A percentile compares a stretch with the other conserved stretches of the same genome.
Evolutionary conservation across 768 basidiomycete genomes (phyloP).

Genomic region (Boletus tylopilopsis): DNA sequence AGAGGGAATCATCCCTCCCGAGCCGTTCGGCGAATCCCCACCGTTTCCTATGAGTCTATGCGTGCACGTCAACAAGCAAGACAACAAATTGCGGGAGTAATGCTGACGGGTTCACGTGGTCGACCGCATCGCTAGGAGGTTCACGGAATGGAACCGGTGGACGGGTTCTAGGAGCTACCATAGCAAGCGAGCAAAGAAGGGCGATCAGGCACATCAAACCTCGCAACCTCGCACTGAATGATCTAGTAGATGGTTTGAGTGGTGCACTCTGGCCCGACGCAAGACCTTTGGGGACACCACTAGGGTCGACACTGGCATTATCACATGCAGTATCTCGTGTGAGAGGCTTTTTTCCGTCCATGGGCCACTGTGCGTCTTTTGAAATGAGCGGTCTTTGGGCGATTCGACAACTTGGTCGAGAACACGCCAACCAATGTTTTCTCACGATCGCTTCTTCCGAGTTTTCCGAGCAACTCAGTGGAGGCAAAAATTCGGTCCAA

Average conservation of each 20-base stretch:
- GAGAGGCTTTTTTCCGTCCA: too few relatives aligned
- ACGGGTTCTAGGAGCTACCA: constrained; percentile 10
- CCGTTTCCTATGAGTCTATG: constrained; percentile 67
- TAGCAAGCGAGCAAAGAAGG: constrained; percentile 8
- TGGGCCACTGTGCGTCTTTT: too few relatives aligned
- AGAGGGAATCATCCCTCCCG: constrained; percentile 77
- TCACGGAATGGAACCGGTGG: constrained; percentile 16
- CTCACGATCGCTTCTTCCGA: too few relatives aligned
- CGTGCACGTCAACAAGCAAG: background rate
- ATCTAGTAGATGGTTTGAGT: too few relatives aligned
- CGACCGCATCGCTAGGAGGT: constrained; percentile 38
- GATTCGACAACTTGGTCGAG: too few relatives aligned
- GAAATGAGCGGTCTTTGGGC: too few relatives aligned
- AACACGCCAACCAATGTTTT: too few relatives aligned
- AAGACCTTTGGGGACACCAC: too few relatives aligned
- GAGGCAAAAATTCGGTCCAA: too few relatives aligned
- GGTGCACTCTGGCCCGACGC: too few relatives aligned
- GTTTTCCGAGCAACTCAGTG: too few relatives aligned
- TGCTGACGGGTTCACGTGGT: constrained; percentile 45
- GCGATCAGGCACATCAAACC: constrained; percentile 15
- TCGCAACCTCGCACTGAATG: constrained; percentile 1
- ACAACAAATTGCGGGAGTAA: background rate
- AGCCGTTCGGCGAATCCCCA: constrained; percentile 64
- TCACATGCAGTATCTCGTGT: background rate
- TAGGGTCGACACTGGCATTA: too few relatives aligned